A percentile compares a stretch with the other conserved stretches of the same genome.
phyloP scores from a whole-genome alignment of 345 rosid genomes.

The Aegle marmelos region DNA sequence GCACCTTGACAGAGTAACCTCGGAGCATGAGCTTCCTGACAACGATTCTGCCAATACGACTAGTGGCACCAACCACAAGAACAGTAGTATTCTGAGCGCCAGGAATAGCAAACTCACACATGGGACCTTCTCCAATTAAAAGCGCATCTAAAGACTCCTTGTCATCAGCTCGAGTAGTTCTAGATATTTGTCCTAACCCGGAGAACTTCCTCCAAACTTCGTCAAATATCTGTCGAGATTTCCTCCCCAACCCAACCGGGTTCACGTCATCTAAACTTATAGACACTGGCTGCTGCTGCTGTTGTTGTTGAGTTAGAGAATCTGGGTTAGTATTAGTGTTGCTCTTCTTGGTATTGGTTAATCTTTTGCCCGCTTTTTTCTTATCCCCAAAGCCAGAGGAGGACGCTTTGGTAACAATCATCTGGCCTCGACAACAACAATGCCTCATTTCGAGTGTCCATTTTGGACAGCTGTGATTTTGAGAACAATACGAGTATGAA shows the following conservation, averaged over 20 bases:
- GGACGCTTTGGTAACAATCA: slow-evolving; percentile 36
- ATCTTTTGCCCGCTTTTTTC: slow-evolving; percentile 20
- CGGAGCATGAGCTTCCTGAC: slow-evolving; percentile 96
- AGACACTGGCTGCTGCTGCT: slow-evolving; percentile 27
- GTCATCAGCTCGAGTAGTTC: slow-evolving; percentile 72
- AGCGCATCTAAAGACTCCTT: slow-evolving; percentile 58
- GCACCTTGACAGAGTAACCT: slow-evolving; percentile 84
- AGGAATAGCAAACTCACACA: slow-evolving; percentile 91
- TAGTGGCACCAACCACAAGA: slow-evolving; percentile 88
- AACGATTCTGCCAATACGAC: slow-evolving; percentile 89
- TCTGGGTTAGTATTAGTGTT: not conserved
- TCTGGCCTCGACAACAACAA: not conserved
- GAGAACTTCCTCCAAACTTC: slow-evolving; percentile 98
- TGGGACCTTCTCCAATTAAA: slow-evolving; percentile 82
- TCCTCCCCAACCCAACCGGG: slow-evolving; percentile 84
- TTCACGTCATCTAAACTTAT: slow-evolving; percentile 78
- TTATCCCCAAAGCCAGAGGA: slow-evolving; percentile 23
- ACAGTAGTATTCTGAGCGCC: slow-evolving; percentile 92
- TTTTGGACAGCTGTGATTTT: not conserved
- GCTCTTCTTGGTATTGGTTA: slow-evolving; percentile 22
- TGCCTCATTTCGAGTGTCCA: slow-evolving; percentile 13
- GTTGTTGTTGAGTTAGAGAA: not conserved
- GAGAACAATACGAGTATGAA: not conserved
- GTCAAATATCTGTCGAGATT: slow-evolving; percentile 84
- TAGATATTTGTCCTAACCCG: slow-evolving; percentile 87